Conservation (phyloP, 805 yeast species). For the Candida orba region DNA sequence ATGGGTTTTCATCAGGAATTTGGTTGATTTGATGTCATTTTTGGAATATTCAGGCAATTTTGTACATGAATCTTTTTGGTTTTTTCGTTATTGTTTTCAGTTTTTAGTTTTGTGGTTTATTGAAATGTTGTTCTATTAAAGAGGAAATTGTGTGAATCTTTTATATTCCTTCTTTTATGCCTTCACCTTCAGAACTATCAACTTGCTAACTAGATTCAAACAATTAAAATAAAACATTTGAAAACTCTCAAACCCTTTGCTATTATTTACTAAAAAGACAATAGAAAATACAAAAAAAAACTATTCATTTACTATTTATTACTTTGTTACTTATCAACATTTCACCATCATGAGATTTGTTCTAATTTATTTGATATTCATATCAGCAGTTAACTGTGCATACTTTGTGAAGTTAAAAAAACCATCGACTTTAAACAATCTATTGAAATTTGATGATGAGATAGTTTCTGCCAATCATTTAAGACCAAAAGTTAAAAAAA, state of each 20-base stretch:
- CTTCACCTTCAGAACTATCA: background rate
- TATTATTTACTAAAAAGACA: no score
- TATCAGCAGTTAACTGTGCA: conserved; percentile 7
- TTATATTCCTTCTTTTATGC: background rate
- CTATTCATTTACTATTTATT: no score
- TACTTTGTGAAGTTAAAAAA: conserved; percentile 22
- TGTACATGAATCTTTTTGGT: no score
- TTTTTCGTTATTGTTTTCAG: background rate
- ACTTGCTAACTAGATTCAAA: background rate
- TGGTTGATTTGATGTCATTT: no score
- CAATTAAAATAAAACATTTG: no score
- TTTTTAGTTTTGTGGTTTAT: background rate
- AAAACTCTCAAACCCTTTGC: no score
- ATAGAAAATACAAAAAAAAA: background rate
- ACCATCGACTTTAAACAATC: conserved; percentile 16
- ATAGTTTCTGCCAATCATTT: conserved; percentile 32
- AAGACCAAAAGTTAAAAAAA: conserved; percentile 38
- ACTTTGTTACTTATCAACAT: background rate
- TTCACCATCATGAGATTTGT: background rate
- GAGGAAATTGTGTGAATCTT: background rate
- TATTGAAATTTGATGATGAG: conserved; percentile 17
- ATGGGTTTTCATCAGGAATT: no score
- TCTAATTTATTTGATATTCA: background rate
- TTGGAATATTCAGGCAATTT: no score
- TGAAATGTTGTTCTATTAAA: background rate